Percentiles rank a stretch among this genome's conserved stretches.
These are phyloP conservation scores for Populus hybrid DNA, from an alignment of 441 rosid genomes.

Conservation along the genomic window DNA sequence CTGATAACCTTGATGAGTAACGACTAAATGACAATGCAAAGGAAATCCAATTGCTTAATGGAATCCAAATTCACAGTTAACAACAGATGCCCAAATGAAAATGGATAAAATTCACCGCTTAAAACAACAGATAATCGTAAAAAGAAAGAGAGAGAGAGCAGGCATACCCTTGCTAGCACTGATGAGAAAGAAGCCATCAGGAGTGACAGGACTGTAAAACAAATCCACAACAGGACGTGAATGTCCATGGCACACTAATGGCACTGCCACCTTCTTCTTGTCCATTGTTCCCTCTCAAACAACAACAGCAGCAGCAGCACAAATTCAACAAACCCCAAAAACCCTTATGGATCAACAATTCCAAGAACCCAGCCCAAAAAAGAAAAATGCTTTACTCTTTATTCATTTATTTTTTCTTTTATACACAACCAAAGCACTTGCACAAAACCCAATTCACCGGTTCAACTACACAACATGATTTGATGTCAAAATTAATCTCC, in stretches of 20 bases:
- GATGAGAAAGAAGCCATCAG: constrained; percentile 92
- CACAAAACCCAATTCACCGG: constrained; percentile 8
- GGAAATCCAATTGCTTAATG: constrained; percentile 6
- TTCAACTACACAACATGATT: background rate
- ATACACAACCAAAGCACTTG: background rate
- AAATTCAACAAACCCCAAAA: background rate
- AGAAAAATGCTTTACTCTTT: background rate
- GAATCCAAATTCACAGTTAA: constrained; percentile 1
- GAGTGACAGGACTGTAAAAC: constrained; percentile 85
- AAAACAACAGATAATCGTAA: too few relatives aligned
- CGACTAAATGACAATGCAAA: background rate
- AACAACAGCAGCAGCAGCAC: background rate
- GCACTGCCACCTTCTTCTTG: constrained; percentile 63
- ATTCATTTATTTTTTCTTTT: too few relatives aligned
- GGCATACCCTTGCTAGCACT: constrained; percentile 89
- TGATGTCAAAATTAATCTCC: background rate
- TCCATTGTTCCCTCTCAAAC: constrained; percentile 34
- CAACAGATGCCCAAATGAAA: background rate
- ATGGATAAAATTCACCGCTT: background rate
- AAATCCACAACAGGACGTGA: constrained; percentile 95
- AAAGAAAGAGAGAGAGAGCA: background rate
- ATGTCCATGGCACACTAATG: constrained; percentile 95
- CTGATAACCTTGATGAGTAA: background rate
- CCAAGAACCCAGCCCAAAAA: background rate
- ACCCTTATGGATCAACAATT: constrained; percentile 18